phyloP scores from a whole-genome alignment of 768 basidiomycete genomes.

The Glaciozyma martinii region DNA sequence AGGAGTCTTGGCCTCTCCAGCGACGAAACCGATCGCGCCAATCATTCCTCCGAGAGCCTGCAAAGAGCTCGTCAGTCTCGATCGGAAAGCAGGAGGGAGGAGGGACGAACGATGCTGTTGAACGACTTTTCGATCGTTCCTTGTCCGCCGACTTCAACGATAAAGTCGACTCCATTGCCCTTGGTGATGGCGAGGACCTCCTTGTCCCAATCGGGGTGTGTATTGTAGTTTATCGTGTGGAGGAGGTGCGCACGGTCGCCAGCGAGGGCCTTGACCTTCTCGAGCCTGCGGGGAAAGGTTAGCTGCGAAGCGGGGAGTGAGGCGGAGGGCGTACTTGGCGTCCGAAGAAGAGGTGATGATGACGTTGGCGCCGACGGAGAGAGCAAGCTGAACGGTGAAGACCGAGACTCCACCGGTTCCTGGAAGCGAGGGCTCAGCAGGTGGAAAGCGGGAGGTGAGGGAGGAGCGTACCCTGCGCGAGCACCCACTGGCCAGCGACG shows the following conservation, averaged over 20 bases:
- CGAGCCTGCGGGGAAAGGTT: conserved; percentile 33
- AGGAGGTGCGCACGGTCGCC: conserved; percentile 42
- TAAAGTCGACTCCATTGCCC: conserved; percentile 4
- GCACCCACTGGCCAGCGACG: background rate
- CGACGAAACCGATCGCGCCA: conserved; percentile 50
- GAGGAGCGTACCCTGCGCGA: conserved; percentile 2
- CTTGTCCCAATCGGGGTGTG: conserved; percentile 52
- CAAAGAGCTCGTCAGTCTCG: conserved; percentile 38
- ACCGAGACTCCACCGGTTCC: conserved; percentile 39
- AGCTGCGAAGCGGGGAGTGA: background rate
- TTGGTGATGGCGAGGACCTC: conserved; percentile 39
- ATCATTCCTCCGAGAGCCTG: conserved; percentile 45
- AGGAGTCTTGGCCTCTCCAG: conserved; percentile 22
- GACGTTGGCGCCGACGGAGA: conserved; percentile 54
- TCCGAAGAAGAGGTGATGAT: conserved; percentile 62
- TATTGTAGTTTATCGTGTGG: conserved; percentile 52
- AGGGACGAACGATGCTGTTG: background rate
- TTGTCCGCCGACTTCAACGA: conserved; percentile 51
- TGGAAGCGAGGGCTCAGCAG: background rate
- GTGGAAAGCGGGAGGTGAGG: background rate
- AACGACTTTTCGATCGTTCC: conserved; percentile 46
- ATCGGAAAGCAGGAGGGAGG: background rate
- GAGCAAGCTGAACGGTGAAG: conserved; percentile 53
- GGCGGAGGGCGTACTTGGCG: conserved; percentile 42
- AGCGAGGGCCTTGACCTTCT: conserved; percentile 49